phyloP scores from a whole-genome alignment of 441 rosid genomes.

The Gossypium schwendimanii region DNA sequence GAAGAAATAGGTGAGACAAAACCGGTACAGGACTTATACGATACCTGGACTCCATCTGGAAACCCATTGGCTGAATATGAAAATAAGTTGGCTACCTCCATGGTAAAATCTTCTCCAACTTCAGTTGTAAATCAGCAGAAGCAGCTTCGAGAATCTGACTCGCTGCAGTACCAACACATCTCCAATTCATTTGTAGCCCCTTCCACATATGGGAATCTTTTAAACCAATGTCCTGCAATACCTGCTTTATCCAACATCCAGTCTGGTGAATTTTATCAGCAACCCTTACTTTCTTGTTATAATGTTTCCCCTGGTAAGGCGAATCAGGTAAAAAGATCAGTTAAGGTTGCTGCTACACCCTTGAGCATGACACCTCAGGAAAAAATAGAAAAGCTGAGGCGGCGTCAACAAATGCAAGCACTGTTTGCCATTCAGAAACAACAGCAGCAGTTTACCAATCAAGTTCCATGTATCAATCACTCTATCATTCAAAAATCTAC shows the following conservation, averaged over 20 bases:
- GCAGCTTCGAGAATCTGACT: constrained; percentile 46
- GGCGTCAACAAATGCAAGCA: constrained; percentile 94
- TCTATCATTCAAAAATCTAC: constrained; percentile 32
- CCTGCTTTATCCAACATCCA: constrained; percentile 47
- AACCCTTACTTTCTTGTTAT: constrained; percentile 44
- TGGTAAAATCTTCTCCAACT: constrained; percentile 31
- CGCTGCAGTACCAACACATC: constrained; percentile 43
- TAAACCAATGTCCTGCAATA: constrained; percentile 53
- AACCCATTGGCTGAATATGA: constrained; percentile 34
- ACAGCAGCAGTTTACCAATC: constrained; percentile 59
- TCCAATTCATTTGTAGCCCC: constrained; percentile 40
- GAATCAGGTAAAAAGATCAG: constrained; percentile 32
- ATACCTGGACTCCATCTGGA: constrained; percentile 44
- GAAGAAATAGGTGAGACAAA: constrained; percentile 40
- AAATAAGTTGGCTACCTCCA: constrained; percentile 34
- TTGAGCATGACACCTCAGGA: constrained; percentile 86
- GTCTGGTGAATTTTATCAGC: constrained; percentile 42
- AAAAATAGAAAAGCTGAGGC: constrained; percentile 80
- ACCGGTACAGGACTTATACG: constrained; percentile 30
- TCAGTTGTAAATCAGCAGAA: constrained; percentile 41
- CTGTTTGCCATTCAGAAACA: constrained; percentile 92
- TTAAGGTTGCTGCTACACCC: constrained; percentile 36
- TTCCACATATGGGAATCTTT: constrained; percentile 41
- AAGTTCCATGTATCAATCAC: constrained; percentile 35
- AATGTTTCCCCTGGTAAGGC: constrained; percentile 39